Evolutionary conservation across 2,329 filamentous ascomycete species (phyloP).

Genomic region (Teratosphaeria zuluensis): DNA sequence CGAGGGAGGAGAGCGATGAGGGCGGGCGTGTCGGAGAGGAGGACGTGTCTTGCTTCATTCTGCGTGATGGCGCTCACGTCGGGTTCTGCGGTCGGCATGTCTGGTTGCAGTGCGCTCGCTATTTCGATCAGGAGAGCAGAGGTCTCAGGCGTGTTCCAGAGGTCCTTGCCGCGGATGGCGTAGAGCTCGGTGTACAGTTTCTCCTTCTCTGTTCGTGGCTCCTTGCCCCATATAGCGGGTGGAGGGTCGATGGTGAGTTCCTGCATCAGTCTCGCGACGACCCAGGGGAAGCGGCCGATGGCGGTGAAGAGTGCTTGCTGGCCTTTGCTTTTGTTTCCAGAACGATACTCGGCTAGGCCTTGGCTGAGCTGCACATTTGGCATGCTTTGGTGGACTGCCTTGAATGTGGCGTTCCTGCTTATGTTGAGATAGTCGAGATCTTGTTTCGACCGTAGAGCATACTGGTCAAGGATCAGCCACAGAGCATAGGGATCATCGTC

Average conservation of each 20-base stretch:
- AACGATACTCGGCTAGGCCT: constrained; percentile 64
- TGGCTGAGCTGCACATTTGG: constrained; percentile 68
- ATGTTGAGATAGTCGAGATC: constrained; percentile 67
- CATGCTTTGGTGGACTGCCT: constrained; percentile 43
- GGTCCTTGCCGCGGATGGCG: constrained; percentile 62
- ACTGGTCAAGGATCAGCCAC: constrained; percentile 68
- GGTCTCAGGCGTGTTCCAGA: constrained; percentile 75
- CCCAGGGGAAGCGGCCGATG: constrained; percentile 70
- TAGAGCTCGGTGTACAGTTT: constrained; percentile 68
- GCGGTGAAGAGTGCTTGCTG: constrained; percentile 55
- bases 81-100: constrained; percentile 33
- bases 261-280: constrained; percentile 70
- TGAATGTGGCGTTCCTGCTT: constrained; percentile 42
- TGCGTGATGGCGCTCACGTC: constrained; percentile 33
- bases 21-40: constrained; percentile 63
- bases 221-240: constrained; percentile 70
- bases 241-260: constrained; percentile 70
- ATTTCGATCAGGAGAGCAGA: constrained; percentile 60
- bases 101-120: constrained; percentile 43
- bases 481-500: constrained; percentile 73
- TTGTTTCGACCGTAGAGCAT: constrained; percentile 73
- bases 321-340: constrained; percentile 56
- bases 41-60: constrained; percentile 63
- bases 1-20: constrained; percentile 63
- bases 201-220: constrained; percentile 55